Percentiles rank a stretch among this genome's conserved stretches.
phyloP scores from a whole-genome alignment of 352 stramenopile genomes.

The Phytophthora fragariae region DNA sequence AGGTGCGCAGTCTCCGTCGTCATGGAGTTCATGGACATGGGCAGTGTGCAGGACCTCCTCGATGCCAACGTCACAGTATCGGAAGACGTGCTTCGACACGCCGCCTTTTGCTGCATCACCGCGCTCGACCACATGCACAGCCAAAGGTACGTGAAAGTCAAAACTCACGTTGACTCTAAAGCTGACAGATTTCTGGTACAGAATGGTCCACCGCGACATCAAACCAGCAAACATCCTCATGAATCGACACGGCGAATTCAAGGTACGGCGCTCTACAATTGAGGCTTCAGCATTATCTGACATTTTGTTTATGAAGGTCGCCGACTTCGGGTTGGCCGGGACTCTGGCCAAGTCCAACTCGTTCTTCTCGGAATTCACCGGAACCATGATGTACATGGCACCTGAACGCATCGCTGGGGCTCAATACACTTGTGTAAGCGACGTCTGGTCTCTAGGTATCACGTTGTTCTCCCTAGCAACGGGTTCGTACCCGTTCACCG shows the following conservation, averaged over 20 bases:
- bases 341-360: slow-evolving; percentile 80
- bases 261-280: slow-evolving; percentile 44
- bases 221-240: slow-evolving; percentile 93
- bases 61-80: slow-evolving; percentile 55
- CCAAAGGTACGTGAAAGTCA: slow-evolving; percentile 49
- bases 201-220: slow-evolving; percentile 80
- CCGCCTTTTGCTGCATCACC: slow-evolving; percentile 82
- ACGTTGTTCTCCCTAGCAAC: slow-evolving; percentile 74
- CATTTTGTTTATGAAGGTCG: slow-evolving; percentile 46
- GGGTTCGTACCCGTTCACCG: slow-evolving; percentile 73
- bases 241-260: slow-evolving; percentile 85
- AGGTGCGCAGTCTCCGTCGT: slow-evolving; percentile 86
- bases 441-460: slow-evolving; percentile 84
- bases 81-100: slow-evolving; percentile 72
- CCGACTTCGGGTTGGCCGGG: slow-evolving; percentile 82
- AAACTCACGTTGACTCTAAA: background rate
- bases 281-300: background rate
- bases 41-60: slow-evolving; percentile 84
- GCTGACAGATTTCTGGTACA: background rate
- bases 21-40: slow-evolving; percentile 95
- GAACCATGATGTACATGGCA: slow-evolving; percentile 96
- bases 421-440: slow-evolving; percentile 85
- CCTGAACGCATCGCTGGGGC: slow-evolving; percentile 92
- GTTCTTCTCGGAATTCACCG: slow-evolving; percentile 88
- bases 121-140: slow-evolving; percentile 89